Evolutionary conservation across 1,284 basidiomycete species (phyloP).

Genomic region (Moesziomyces parantarcticus): DNA sequence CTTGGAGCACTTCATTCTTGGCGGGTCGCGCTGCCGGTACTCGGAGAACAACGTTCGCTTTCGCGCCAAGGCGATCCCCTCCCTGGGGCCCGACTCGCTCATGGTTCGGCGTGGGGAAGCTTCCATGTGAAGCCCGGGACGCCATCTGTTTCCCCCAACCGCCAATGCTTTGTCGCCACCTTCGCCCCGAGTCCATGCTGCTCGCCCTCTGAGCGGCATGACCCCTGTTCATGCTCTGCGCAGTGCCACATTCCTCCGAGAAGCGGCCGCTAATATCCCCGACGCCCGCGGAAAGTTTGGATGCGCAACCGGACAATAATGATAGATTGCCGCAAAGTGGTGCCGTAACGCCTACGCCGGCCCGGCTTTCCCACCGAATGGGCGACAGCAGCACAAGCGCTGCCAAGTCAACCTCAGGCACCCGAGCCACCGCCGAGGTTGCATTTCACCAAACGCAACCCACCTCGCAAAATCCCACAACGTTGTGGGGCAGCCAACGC

Average conservation of each 20-base stretch:
- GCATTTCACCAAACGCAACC: background rate
- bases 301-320: background rate
- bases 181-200: too few relatives aligned
- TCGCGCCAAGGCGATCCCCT: too few relatives aligned
- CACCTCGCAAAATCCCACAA: background rate
- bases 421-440: constrained; percentile 25
- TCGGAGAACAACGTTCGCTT: too few relatives aligned
- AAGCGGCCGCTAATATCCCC: background rate
- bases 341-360: background rate
- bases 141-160: too few relatives aligned
- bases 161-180: too few relatives aligned
- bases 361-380: background rate
- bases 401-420: constrained; percentile 12
- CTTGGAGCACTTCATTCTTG: too few relatives aligned
- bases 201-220: too few relatives aligned
- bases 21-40: too few relatives aligned
- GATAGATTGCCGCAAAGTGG: background rate
- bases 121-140: too few relatives aligned
- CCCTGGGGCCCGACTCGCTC: too few relatives aligned
- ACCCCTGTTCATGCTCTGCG: background rate
- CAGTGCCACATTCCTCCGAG: background rate
- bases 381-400: background rate
- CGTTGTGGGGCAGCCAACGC: background rate
- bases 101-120: too few relatives aligned
- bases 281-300: background rate